These are phyloP conservation scores for Amanita exitialis DNA, from an alignment of 768 basidiomycete genomes.

Conservation along the genomic window DNA sequence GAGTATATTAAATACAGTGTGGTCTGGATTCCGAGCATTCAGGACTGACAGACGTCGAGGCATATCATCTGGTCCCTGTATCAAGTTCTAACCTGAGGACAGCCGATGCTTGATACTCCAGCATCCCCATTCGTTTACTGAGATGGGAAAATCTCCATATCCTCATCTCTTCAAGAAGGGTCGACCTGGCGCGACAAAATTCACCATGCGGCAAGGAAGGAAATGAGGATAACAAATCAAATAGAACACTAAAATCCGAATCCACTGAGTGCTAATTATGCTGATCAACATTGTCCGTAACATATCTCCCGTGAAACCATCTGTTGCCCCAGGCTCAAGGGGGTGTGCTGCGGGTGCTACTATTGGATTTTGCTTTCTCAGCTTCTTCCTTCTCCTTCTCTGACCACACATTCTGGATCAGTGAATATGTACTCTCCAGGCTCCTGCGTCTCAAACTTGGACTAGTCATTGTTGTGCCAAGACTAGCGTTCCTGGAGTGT, in stretches of 20 bases:
- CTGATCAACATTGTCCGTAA: background rate
- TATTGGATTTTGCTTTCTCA: background rate
- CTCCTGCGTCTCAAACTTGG: constrained; percentile 88
- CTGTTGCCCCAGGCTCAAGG: background rate
- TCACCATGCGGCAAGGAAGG: background rate
- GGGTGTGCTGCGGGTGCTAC: background rate
- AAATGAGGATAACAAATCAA: background rate
- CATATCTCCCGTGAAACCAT: background rate
- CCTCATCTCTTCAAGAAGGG: background rate
- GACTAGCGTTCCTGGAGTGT: constrained; percentile 67
- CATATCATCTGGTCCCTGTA: too few species aligned
- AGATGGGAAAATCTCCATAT: too few species aligned
- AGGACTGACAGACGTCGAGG: too few species aligned
- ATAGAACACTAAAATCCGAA: background rate
- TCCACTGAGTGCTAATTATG: background rate
- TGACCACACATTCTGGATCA: constrained; percentile 83
- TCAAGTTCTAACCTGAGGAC: too few species aligned
- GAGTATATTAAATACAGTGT: too few species aligned
- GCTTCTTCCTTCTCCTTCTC: constrained; percentile 13
- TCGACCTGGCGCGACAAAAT: background rate
- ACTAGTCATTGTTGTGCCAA: constrained; percentile 93
- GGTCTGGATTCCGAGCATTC: too few species aligned
- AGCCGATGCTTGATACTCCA: too few species aligned
- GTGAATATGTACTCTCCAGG: constrained; percentile 89
- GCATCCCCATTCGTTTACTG: too few species aligned